Percentiles rank a stretch among this genome's conserved stretches.
Evolutionary conservation across 1,139 yeast species (phyloP).

Genomic region (Hyphopichia khmerensis): DNA sequence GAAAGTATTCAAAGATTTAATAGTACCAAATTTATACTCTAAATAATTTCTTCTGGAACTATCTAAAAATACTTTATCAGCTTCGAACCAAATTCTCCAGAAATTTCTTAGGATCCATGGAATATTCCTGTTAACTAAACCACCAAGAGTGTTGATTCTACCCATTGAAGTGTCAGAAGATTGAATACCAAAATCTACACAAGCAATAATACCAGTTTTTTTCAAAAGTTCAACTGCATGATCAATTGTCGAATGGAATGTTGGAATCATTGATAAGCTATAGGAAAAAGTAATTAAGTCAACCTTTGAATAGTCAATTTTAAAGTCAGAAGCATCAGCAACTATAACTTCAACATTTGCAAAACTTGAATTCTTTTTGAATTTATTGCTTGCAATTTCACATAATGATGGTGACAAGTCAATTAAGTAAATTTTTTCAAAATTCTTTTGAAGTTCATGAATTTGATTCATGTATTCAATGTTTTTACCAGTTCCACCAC

Average conservation of each 20-base stretch:
- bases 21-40: slow-evolving; percentile 78
- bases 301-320: slow-evolving; percentile 42
- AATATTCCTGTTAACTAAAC: slow-evolving; percentile 65
- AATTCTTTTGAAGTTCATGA: slow-evolving; percentile 46
- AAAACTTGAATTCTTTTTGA: slow-evolving; percentile 44
- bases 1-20: slow-evolving; percentile 68
- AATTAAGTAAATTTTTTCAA: slow-evolving; percentile 67
- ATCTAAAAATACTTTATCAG: slow-evolving; percentile 76
- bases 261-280: slow-evolving; percentile 82
- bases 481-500: slow-evolving; percentile 85
- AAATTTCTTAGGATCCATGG: slow-evolving; percentile 78
- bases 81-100: slow-evolving; percentile 88
- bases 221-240: slow-evolving; percentile 56
- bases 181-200: slow-evolving; percentile 82
- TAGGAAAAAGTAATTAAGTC: slow-evolving; percentile 77
- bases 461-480: slow-evolving; percentile 70
- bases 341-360: slow-evolving; percentile 66
- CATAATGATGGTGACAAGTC: slow-evolving; percentile 78
- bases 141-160: slow-evolving; percentile 74
- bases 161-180: slow-evolving; percentile 63
- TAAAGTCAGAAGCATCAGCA: slow-evolving; percentile 74
- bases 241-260: slow-evolving; percentile 78
- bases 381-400: slow-evolving; percentile 64
- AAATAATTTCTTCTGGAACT: slow-evolving; percentile 79
- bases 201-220: slow-evolving; percentile 59